phyloP scores from a whole-genome alignment of 2,329 filamentous ascomycete species.

The Neophaeococcomyces aloes region DNA sequence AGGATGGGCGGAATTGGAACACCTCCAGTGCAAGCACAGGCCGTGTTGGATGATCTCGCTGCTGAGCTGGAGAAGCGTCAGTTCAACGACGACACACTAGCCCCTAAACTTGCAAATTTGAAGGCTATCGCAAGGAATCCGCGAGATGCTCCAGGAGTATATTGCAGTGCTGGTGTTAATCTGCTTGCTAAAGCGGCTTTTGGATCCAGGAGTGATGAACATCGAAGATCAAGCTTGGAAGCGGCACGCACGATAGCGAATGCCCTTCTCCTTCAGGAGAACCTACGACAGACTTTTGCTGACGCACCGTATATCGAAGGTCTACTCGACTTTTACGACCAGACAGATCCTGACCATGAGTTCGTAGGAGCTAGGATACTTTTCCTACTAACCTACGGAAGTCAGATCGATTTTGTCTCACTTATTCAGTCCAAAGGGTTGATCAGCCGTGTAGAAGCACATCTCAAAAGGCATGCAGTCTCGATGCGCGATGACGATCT shows the following conservation, averaged over 20 bases:
- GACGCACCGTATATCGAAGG: constrained; percentile 58
- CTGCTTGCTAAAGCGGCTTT: constrained; percentile 65
- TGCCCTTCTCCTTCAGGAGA: constrained; percentile 59
- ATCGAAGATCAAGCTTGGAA: constrained; percentile 33
- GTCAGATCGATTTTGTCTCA: constrained; percentile 46
- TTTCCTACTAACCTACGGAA: constrained; percentile 69
- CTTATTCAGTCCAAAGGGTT: constrained; percentile 58
- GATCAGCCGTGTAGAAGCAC: constrained; percentile 57
- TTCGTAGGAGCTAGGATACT: constrained; percentile 72
- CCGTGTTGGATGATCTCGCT: not conserved
- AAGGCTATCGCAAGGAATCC: constrained; percentile 70
- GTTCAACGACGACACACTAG: constrained; percentile 19
- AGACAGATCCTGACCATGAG: constrained; percentile 68
- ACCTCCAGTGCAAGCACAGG: not conserved
- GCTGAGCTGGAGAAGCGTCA: constrained; percentile 3
- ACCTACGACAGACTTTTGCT: constrained; percentile 61
- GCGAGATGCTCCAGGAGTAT: constrained; percentile 66
- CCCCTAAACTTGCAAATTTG: constrained; percentile 47
- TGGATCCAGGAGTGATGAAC: constrained; percentile 47
- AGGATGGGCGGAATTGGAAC: not conserved
- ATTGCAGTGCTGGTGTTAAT: constrained; percentile 65
- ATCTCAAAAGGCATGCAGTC: constrained; percentile 57
- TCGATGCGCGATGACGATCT: constrained; percentile 23
- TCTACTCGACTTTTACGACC: constrained; percentile 60
- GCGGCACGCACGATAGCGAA: constrained; percentile 57